These are phyloP conservation scores for Diplodia corticola DNA, from an alignment of 2,329 filamentous ascomycete species.

Conservation along the genomic window DNA sequence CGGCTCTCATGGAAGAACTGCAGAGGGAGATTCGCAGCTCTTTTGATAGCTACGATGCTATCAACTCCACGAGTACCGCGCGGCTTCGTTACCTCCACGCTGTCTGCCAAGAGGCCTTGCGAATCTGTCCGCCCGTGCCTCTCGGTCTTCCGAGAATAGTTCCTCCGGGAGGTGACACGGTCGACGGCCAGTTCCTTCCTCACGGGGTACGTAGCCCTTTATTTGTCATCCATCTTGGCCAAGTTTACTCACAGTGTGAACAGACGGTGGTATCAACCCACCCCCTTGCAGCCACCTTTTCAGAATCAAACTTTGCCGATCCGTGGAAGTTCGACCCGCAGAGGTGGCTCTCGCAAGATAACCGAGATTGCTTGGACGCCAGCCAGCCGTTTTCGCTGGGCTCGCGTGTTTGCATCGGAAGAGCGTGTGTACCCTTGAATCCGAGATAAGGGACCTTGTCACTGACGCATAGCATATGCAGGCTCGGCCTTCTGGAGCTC, in stretches of 20 bases:
- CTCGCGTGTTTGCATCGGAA: background rate
- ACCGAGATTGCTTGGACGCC: conserved; percentile 17
- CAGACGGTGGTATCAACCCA: conserved; percentile 25
- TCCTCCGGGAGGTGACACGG: conserved; percentile 21
- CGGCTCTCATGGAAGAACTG: conserved; percentile 33
- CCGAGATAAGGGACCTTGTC: background rate
- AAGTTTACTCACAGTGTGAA: background rate
- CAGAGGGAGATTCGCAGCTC: conserved; percentile 34
- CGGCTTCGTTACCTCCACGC: conserved; percentile 19
- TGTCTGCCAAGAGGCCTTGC: conserved; percentile 26
- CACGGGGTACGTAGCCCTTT: conserved; percentile 17
- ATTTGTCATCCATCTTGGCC: background rate
- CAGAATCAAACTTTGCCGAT: conserved; percentile 28
- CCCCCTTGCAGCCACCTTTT: conserved; percentile 27
- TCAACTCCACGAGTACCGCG: conserved; percentile 14
- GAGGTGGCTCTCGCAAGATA: conserved; percentile 29
- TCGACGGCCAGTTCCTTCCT: conserved; percentile 26
- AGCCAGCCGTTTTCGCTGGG: conserved; percentile 22
- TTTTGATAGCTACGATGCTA: conserved; percentile 13
- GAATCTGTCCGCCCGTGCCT: conserved; percentile 25
- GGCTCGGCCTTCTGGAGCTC: background rate
- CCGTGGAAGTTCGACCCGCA: conserved; percentile 30
- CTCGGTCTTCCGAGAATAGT: conserved; percentile 20
- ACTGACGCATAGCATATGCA: background rate
- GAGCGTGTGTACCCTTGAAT: background rate